phyloP scores from a whole-genome alignment of 352 stramenopile species.

The Phytophthora crassamura region DNA sequence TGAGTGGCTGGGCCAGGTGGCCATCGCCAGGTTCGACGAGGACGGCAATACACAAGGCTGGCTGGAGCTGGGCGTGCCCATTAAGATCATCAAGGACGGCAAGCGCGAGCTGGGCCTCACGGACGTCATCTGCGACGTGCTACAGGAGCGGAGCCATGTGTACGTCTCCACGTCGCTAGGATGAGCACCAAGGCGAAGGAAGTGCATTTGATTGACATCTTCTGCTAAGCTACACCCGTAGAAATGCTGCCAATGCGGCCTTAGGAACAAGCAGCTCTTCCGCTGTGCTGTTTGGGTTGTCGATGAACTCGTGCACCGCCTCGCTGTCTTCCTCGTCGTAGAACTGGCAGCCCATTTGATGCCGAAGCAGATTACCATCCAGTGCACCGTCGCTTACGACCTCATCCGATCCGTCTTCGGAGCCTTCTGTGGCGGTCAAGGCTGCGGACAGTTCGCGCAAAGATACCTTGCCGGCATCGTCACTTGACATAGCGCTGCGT shows the following conservation, averaged over 20 bases:
- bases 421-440: not conserved
- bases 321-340: constrained; percentile 29
- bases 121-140: constrained; percentile 75
- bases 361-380: constrained; percentile 21
- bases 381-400: not conserved
- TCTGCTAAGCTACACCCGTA: constrained; percentile 20
- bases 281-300: not conserved
- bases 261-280: constrained; percentile 12
- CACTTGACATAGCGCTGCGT: constrained; percentile 21
- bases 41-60: constrained; percentile 49
- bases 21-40: constrained; percentile 74
- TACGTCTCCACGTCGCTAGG: constrained; percentile 67
- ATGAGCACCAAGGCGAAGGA: constrained; percentile 18
- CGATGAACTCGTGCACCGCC: constrained; percentile 15
- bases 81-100: constrained; percentile 47
- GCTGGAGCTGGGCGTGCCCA: constrained; percentile 56
- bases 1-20: constrained; percentile 73
- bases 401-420: not conserved
- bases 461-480: constrained; percentile 17
- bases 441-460: constrained; percentile 23
- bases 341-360: constrained; percentile 35
- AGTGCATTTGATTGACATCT: too few relatives aligned
- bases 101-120: constrained; percentile 55
- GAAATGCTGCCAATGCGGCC: constrained; percentile 27
- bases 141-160: constrained; percentile 64